These are phyloP conservation scores for Chrysoporthe austroafricana DNA, from an alignment of 2,329 filamentous ascomycete species.

Conservation along the genomic window DNA sequence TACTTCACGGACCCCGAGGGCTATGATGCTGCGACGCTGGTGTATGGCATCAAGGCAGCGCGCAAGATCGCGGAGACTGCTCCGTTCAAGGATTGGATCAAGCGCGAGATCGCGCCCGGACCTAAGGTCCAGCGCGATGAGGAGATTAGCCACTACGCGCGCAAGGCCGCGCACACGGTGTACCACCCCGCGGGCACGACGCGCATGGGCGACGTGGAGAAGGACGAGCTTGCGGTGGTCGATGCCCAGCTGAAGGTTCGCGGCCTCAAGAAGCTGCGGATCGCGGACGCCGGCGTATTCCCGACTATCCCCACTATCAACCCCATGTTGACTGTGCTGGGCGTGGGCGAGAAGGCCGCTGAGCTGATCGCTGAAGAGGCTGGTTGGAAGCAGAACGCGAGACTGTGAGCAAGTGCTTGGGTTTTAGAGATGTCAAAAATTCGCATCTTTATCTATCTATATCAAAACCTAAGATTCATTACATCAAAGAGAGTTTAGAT, in stretches of 20 bases:
- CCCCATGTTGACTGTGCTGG: slow-evolving; percentile 87
- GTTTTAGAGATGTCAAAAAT: background rate
- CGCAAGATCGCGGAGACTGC: slow-evolving; percentile 74
- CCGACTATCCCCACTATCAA: slow-evolving; percentile 84
- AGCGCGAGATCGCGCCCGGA: slow-evolving; percentile 79
- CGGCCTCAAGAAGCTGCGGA: slow-evolving; percentile 73
- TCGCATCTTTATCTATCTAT: background rate
- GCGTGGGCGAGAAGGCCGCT: slow-evolving; percentile 80
- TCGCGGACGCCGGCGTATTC: slow-evolving; percentile 87
- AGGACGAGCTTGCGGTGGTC: slow-evolving; percentile 78
- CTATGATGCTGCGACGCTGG: slow-evolving; percentile 81
- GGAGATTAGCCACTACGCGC: slow-evolving; percentile 79
- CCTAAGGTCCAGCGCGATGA: slow-evolving; percentile 75
- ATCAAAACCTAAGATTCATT: background rate
- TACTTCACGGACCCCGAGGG: slow-evolving; percentile 88
- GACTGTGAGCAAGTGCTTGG: slow-evolving; percentile 33
- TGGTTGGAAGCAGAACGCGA: slow-evolving; percentile 44
- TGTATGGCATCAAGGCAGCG: slow-evolving; percentile 77
- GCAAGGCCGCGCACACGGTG: slow-evolving; percentile 81
- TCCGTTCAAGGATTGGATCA: slow-evolving; percentile 83
- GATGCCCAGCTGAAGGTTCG: slow-evolving; percentile 73
- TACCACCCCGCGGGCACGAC: slow-evolving; percentile 90
- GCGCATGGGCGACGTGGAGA: slow-evolving; percentile 79
- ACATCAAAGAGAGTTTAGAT: no score
- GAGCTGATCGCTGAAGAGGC: slow-evolving; percentile 80